Conservation (phyloP, 2,329 filamentous ascomycete genomes). For the Chrysoporthe deuterocubensis region DNA sequence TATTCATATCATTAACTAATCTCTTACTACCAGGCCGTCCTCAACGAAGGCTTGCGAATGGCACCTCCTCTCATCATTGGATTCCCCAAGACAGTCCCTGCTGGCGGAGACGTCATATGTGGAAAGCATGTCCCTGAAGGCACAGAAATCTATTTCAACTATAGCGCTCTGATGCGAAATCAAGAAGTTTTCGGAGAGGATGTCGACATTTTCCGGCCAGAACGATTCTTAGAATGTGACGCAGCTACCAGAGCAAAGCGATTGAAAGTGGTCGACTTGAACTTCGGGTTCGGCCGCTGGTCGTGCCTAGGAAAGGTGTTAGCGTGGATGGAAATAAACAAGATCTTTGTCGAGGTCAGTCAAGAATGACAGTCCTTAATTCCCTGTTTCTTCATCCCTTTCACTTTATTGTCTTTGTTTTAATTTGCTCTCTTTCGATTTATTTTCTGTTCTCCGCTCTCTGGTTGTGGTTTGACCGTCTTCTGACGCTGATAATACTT, state of each 20-base stretch:
- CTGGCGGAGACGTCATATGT: slow-evolving; percentile 35
- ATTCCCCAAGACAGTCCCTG: slow-evolving; percentile 32
- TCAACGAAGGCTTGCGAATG: slow-evolving; percentile 42
- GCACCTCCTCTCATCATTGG: slow-evolving; percentile 37
- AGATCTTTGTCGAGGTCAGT: slow-evolving; percentile 39
- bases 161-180: slow-evolving; percentile 38
- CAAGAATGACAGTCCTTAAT: not conserved
- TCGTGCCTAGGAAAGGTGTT: slow-evolving; percentile 46
- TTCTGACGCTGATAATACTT: not conserved
- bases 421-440: too few relatives aligned
- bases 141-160: slow-evolving; percentile 39
- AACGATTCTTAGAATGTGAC: slow-evolving; percentile 45
- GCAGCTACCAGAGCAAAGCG: slow-evolving; percentile 35
- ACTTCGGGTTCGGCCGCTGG: slow-evolving; percentile 44
- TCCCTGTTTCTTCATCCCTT: not conserved
- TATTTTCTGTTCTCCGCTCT: too few relatives aligned
- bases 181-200: slow-evolving; percentile 38
- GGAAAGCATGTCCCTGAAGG: slow-evolving; percentile 40
- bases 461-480: not conserved
- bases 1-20: not conserved
- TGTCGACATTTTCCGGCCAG: slow-evolving; percentile 44
- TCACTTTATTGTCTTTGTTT: too few relatives aligned
- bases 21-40: slow-evolving; percentile 32
- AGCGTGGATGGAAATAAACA: slow-evolving; percentile 46
- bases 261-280: slow-evolving; percentile 39